Percentiles rank a stretch among this genome's conserved stretches.
Conservation (phyloP, 2,329 filamentous ascomycete species). For the Hymenoscyphus occultus region DNA sequence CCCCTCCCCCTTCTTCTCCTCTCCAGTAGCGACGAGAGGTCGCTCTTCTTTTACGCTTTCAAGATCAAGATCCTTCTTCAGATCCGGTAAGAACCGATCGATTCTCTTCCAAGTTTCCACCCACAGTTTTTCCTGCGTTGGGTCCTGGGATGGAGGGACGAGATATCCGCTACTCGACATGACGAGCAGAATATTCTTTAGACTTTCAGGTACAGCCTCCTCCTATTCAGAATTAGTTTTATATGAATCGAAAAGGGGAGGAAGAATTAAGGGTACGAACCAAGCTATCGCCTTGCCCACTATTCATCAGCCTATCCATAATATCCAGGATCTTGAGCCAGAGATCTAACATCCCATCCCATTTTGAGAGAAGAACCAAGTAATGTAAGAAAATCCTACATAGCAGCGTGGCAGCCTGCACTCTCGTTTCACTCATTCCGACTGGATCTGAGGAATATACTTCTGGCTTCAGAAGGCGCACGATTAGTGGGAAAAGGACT, state of each 20-base stretch:
- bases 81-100: conserved; percentile 61
- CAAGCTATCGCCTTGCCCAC: conserved; percentile 83
- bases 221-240: conserved; percentile 52
- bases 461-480: conserved; percentile 85
- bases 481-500: conserved; percentile 88
- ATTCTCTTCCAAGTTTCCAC: conserved; percentile 64
- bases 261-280: conserved; percentile 51
- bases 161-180: conserved; percentile 90
- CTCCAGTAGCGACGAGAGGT: neutral
- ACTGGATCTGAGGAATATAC: conserved; percentile 86
- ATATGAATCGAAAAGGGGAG: neutral
- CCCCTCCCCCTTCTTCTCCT: neutral
- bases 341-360: conserved; percentile 84
- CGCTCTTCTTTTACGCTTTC: conserved; percentile 38
- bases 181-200: conserved; percentile 94
- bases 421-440: conserved; percentile 93
- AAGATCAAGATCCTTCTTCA: conserved; percentile 54
- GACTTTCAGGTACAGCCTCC: conserved; percentile 89
- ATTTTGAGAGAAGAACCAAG: conserved; percentile 76
- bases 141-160: conserved; percentile 61
- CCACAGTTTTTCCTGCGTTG: conserved; percentile 55
- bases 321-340: conserved; percentile 92
- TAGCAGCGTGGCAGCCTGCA: conserved; percentile 84
- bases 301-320: conserved; percentile 95
- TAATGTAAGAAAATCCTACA: conserved; percentile 97